Evolutionary conservation across 805 yeast species (phyloP).

Genomic region (Saccharomycopsis microspora): DNA sequence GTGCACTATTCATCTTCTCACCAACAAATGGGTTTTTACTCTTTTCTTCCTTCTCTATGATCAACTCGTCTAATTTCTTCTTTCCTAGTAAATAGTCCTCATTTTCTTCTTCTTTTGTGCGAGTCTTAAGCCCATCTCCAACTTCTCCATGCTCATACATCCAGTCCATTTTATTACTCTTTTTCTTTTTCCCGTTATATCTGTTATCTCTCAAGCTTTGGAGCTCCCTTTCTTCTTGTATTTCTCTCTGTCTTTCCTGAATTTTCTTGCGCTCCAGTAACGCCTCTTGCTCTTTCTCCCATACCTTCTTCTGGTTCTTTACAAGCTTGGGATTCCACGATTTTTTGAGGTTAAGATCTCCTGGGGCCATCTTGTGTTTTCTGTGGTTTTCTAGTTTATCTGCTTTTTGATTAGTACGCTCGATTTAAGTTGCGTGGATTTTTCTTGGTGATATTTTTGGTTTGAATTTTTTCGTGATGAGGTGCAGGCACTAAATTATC

Average conservation of each 20-base stretch:
- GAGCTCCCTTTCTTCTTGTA: conserved; percentile 48
- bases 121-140: conserved; percentile 11
- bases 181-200: conserved; percentile 24
- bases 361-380: conserved; percentile 36
- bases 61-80: conserved; percentile 31
- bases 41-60: conserved; percentile 18
- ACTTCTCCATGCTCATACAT: conserved; percentile 56
- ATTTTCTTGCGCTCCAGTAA: conserved; percentile 58
- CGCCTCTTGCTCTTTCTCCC: conserved; percentile 72
- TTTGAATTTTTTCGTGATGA: too few species aligned
- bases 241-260: conserved; percentile 52
- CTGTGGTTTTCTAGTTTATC: too few species aligned
- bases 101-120: conserved; percentile 23
- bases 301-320: conserved; percentile 76
- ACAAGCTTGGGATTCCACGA: conserved; percentile 93
- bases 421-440: too few species aligned
- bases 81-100: conserved; percentile 44
- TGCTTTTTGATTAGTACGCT: too few species aligned
- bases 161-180: conserved; percentile 55
- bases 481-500: too few species aligned
- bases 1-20: conserved; percentile 17
- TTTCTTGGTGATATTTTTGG: too few species aligned
- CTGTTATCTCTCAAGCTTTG: conserved; percentile 36
- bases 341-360: conserved; percentile 80
- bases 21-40: neutral